Base-by-base conservation (phyloP, 805 yeast species). In the Barnettozyma siamensis region DNA sequence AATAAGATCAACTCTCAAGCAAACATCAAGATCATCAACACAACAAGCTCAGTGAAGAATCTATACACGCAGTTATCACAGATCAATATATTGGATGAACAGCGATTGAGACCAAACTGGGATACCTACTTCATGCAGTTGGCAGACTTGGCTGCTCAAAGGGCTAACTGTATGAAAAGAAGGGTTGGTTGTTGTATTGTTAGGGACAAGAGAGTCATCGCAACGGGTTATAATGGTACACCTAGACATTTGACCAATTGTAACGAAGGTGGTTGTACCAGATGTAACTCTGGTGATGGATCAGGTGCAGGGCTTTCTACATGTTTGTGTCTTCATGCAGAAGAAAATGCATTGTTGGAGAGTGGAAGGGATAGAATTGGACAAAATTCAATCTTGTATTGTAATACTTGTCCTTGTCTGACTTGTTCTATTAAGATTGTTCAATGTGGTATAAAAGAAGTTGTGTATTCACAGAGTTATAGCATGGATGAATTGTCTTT, bases 201-300 rank as follows among this genome's bases (percentile, higher is more conserved):
- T 2, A 73, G 88, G 40, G 93, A 86, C 35, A 78, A 76, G 30
- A 69, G 97, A 42, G 95, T 93, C 21, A 73, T 93, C 20, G 93
- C 98, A 2, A 93, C 99, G 0, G 99, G 99, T 0, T 93, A 93
- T 63, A 93, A 93, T 55, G 99, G 99, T 2, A 93, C 99, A 0
- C 98, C 99, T 10, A 72, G 96, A 32, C 86, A 88, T 44, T 64
- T 88, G 53, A 67, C 70, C 20, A 93, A 93, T 54, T 93, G 99
- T 64, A 89, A 87, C 55, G 91, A 88, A 53, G 99, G 99, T 18
- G 99, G 99, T 1, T 93, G 99, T 62, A 63, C 76, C 5, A 68
- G 99, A 31, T 93, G 99, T 60, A 93, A 93, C 55, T 65, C 73
- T 20, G 89, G 83, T 7, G 70, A 70, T 39, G 65, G 66, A 3